Evolutionary conservation across 2,329 filamentous ascomycete genomes (phyloP), one percentile per base, ranked within the genome.

Genomic region (Phialemoniopsis sp.): DNA sequence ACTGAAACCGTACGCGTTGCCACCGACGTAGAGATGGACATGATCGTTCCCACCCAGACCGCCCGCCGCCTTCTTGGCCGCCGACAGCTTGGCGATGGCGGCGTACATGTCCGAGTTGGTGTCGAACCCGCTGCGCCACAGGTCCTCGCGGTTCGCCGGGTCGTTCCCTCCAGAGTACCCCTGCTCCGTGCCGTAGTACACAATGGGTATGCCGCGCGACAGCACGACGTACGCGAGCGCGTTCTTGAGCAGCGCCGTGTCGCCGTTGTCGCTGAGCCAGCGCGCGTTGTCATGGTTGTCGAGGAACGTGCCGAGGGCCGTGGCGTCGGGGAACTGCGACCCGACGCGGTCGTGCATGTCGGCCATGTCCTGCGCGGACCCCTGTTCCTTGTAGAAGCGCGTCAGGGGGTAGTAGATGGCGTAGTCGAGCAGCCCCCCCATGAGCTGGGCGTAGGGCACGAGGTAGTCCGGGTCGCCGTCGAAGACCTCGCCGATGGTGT

Each of bases 131-230:
- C 70, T 73, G 10, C 69, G 56, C 79, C 78, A 82, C 32, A 76
- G 62, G 8, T 77, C 73, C 51, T 81, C 76, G n/a, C 77, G 73
- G 49, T 73, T 72, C 37, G 65, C 67, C 1, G 67, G 59, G 8
- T 75, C 75, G 34, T 59, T 59, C 29, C 56, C 64, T n/a, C 64
- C 66, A 3, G 63, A 54, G 53, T 71, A 79, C 43, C 73, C 76
- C 50, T 85, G 80, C 57, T 85, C 81, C 44, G 80, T 76, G 19
- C 80, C 81, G 47, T 82, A 72, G 57, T 84, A 85, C 28, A 84
- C 67, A 33, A 32, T 55, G 31, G 54, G 54, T 30, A 84, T 76
- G 15, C 80, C 80, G 39, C 81, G 67, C 3, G 64, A 64, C 14
- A 85, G 68, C 21, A 85, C 69, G n/a, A 73, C 75, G 50, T 77